Base-by-base conservation (phyloP, 2,329 filamentous ascomycete species). In the Trichoderma breve region DNA sequence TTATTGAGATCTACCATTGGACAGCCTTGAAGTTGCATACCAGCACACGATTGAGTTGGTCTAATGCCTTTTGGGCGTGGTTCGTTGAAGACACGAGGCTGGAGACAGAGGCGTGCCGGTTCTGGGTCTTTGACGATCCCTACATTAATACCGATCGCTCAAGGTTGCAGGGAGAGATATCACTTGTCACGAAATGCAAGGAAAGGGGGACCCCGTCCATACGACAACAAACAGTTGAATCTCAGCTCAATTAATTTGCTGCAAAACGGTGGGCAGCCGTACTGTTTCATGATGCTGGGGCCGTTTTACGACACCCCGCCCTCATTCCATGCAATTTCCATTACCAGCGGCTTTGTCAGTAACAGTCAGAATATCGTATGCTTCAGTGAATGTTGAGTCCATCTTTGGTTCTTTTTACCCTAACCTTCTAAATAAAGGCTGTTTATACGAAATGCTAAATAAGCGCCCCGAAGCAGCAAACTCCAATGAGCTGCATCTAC, bases 271-370 rank as follows among this genome's bases (percentile, higher is more conserved):
- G 69, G 61, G 34, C 69, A 66, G 28, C 61, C 28, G 51, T 53
- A 36, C 9, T 65, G 69, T 71, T 71, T 71, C 69, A 71, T 51
- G 26, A 65, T n/a, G 51, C 69, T 66, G 69, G 69, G 69, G 69
- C 60, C 53, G 68, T 57, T 66, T 47, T 60, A 32, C 65, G 61
- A 66, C 61, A 71, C 69, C 69, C 69, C 69, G 61, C 69, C 60
- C 53, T 30, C 51, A 51, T 65, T 60, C 69, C 61, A 71, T 53
- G 69, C 69, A 71, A 71, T 71, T 60, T 71, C 15, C 47, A 71
- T 58, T 18, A n/a, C 55, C 32, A 63, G 24, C 32, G 57, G 24
- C 39, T 34, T 34, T 28, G 15, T 28, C 30, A 21, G 26, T 57
- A 15, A 12, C 9, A 43, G 39, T 43, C 15, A n/a, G 39, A 43